phyloP scores from a whole-genome alignment of 768 basidiomycete species.

The Kwoniella botswanensis region DNA sequence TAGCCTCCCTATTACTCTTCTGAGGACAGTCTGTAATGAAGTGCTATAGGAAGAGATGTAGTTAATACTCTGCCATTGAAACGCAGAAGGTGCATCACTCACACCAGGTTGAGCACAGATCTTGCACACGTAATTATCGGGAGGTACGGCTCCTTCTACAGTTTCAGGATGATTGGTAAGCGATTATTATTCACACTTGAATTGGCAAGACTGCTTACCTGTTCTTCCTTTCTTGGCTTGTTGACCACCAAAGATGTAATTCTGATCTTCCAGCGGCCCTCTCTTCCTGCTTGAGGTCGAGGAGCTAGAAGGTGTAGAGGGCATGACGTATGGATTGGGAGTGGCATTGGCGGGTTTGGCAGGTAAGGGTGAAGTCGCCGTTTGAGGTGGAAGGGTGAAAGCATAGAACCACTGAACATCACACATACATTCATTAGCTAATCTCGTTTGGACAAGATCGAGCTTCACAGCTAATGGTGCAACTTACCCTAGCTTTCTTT shows the following conservation, averaged over 20 bases:
- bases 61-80: not conserved
- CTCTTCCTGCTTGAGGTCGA: slow-evolving; percentile 54
- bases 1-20: slow-evolving; percentile 52
- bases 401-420: slow-evolving; percentile 90
- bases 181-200: not conserved
- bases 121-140: slow-evolving; percentile 56
- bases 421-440: slow-evolving; percentile 1
- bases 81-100: slow-evolving; percentile 11
- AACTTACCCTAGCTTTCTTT: slow-evolving; percentile 83
- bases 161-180: not conserved
- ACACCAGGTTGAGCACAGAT: slow-evolving; percentile 54
- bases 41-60: slow-evolving; percentile 36
- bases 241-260: slow-evolving; percentile 37
- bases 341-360: slow-evolving; percentile 44
- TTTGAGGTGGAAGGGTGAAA: slow-evolving; percentile 75
- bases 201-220: slow-evolving; percentile 23
- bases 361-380: slow-evolving; percentile 42
- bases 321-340: slow-evolving; percentile 49
- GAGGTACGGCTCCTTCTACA: slow-evolving; percentile 42
- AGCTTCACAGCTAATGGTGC: not conserved
- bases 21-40: slow-evolving; percentile 58
- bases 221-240: slow-evolving; percentile 40
- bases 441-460: not conserved
- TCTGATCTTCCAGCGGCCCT: slow-evolving; percentile 50
- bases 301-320: slow-evolving; percentile 19